A percentile compares a stretch with the other conserved stretches of the same genome.
These are phyloP conservation scores for Eragrostis nindensis DNA, from an alignment of 176 grass and related monocot species.

Conservation along the genomic window DNA sequence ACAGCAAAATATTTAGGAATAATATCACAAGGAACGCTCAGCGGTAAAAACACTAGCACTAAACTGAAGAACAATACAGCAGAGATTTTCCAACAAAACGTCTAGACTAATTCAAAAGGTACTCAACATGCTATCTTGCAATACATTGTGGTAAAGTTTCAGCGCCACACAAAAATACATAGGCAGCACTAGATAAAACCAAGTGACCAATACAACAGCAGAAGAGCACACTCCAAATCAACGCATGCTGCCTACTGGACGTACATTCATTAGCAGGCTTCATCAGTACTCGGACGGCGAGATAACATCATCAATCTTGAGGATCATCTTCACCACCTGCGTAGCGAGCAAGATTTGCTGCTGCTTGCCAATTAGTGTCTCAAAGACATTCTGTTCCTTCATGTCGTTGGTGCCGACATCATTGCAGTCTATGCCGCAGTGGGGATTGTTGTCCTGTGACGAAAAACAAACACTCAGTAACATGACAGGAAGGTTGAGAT, in stretches of 20 bases:
- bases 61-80: neutral
- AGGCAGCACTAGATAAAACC: conserved; percentile 21
- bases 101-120: conserved; percentile 8
- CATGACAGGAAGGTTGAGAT: neutral
- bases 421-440: conserved; percentile 73
- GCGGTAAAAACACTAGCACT: neutral
- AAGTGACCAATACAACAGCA: neutral
- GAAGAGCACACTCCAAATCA: neutral
- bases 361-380: conserved; percentile 81
- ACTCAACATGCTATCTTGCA: conserved; percentile 6
- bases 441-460: conserved; percentile 68
- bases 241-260: neutral
- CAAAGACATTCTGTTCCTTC: conserved; percentile 70
- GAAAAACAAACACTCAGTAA: neutral
- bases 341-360: conserved; percentile 72
- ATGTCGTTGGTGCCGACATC: conserved; percentile 64
- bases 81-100: neutral
- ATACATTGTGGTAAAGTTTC: neutral
- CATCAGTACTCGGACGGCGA: conserved; percentile 60
- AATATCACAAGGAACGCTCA: too few species aligned
- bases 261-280: too few species aligned
- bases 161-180: conserved; percentile 7
- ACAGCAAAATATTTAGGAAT: too few species aligned
- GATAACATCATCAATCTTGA: conserved; percentile 85
- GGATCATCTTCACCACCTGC: conserved; percentile 88